These are phyloP conservation scores for Salix udensis DNA, from an alignment of 345 rosid species.

Conservation along the genomic window DNA sequence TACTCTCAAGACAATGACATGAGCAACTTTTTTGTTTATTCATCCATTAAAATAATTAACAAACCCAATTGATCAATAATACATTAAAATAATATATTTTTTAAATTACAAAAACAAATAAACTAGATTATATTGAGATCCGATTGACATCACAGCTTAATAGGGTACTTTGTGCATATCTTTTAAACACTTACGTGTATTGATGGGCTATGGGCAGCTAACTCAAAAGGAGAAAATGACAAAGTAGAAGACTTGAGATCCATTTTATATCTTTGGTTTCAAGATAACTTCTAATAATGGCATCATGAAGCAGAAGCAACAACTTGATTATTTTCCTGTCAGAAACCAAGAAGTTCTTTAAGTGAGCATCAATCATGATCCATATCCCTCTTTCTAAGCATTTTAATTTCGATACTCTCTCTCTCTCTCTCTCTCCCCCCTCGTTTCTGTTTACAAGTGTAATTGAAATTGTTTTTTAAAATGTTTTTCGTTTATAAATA, in stretches of 20 bases:
- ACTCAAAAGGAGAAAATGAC: background rate
- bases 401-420: background rate
- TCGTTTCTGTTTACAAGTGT: accelerated
- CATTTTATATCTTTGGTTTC: background rate
- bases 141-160: background rate
- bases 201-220: background rate
- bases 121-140: too few species aligned
- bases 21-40: too few species aligned
- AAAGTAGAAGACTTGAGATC: background rate
- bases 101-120: too few species aligned
- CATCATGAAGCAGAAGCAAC: background rate
- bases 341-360: background rate
- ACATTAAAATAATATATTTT: too few species aligned
- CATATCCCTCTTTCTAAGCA: constrained; percentile 2
- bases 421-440: too few species aligned
- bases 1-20: accelerated
- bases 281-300: background rate
- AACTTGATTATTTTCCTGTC: background rate
- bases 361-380: background rate
- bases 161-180: background rate
- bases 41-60: too few species aligned
- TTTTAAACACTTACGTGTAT: background rate
- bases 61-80: too few species aligned
- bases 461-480: too few species aligned
- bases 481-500: accelerated